Percentiles rank a stretch among this genome's conserved stretches.
Evolutionary conservation across 257 asterid species (phyloP).

Genomic region (Solanum sejunctum): DNA sequence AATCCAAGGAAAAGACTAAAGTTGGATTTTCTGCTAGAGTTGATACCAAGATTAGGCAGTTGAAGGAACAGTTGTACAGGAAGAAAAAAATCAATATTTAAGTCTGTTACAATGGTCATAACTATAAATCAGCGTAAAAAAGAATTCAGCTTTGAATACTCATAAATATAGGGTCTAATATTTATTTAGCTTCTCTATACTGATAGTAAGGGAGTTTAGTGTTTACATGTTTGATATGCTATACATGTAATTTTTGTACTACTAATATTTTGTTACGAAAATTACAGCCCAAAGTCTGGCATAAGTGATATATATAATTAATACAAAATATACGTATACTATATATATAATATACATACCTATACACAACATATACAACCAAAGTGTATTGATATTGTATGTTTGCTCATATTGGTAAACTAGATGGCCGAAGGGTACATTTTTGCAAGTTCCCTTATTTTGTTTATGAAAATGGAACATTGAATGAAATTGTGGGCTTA

Average conservation of each 20-base stretch:
- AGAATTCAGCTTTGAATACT: not conserved
- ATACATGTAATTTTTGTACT: not conserved
- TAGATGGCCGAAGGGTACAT: not conserved
- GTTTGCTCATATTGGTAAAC: not conserved
- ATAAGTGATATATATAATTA: not conserved
- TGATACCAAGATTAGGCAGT: constrained; percentile 76
- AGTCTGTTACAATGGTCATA: not conserved
- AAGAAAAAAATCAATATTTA: constrained; percentile 9
- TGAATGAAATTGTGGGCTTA: not conserved
- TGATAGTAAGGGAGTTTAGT: not conserved
- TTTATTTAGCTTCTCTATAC: not conserved
- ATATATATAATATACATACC: not conserved
- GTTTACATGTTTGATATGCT: not conserved
- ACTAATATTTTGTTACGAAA: not conserved
- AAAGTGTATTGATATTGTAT: not conserved
- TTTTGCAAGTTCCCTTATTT: not conserved
- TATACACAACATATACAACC: not conserved
- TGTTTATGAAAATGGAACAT: not conserved
- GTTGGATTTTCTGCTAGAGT: constrained; percentile 91
- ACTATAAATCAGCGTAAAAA: not conserved
- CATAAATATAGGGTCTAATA: not conserved
- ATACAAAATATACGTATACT: not conserved
- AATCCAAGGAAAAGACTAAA: constrained; percentile 62
- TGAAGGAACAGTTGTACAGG: constrained; percentile 61
- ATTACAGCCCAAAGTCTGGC: not conserved